Evolutionary conservation across 2,329 filamentous ascomycete genomes (phyloP).

Genomic region (Exserohilum rostratum): DNA sequence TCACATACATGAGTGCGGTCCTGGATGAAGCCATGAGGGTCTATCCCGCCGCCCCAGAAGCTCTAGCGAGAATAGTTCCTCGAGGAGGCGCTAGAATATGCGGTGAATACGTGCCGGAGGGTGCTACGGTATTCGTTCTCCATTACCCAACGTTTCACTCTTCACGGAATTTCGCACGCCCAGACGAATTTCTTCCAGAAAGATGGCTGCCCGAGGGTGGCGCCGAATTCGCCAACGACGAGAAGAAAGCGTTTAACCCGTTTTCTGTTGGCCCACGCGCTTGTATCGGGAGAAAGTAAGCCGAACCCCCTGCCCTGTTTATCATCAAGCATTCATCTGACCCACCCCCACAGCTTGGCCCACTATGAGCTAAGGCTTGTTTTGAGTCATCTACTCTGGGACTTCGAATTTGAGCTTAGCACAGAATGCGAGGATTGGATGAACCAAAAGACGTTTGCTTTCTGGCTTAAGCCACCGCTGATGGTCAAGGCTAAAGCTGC

Average conservation of each 20-base stretch:
- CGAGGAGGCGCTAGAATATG: conserved; percentile 5
- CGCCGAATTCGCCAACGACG: conserved; percentile 2
- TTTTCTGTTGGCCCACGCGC: conserved; percentile 7
- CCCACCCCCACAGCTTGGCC: background rate
- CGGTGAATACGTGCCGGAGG: conserved; percentile 1
- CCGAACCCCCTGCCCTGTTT: background rate
- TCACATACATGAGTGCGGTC: conserved; percentile 5
- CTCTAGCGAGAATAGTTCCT: conserved; percentile 6
- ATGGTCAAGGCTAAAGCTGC: conserved; percentile 1
- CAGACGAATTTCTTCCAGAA: conserved; percentile 3
- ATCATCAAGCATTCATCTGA: background rate
- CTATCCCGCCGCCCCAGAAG: conserved; percentile 5
- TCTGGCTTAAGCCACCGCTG: conserved; percentile 7
- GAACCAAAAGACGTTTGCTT: conserved; percentile 3
- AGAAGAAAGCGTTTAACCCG: conserved; percentile 8
- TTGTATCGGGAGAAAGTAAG: conserved; percentile 9
- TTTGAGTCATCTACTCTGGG: conserved; percentile 2
- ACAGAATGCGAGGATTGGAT: conserved; percentile 1
- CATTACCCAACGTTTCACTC: conserved; percentile 6
- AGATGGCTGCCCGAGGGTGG: conserved; percentile 2
- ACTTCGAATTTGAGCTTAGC: conserved; percentile 3
- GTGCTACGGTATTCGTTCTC: conserved; percentile 1
- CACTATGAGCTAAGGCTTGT: conserved; percentile 4
- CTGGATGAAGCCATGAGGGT: conserved; percentile 8
- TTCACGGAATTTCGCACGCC: conserved; percentile 3